Evolutionary conservation across 345 rosid species (phyloP), one percentile per base, ranked within the genome.

Genomic region (Linum usitatissimum): DNA sequence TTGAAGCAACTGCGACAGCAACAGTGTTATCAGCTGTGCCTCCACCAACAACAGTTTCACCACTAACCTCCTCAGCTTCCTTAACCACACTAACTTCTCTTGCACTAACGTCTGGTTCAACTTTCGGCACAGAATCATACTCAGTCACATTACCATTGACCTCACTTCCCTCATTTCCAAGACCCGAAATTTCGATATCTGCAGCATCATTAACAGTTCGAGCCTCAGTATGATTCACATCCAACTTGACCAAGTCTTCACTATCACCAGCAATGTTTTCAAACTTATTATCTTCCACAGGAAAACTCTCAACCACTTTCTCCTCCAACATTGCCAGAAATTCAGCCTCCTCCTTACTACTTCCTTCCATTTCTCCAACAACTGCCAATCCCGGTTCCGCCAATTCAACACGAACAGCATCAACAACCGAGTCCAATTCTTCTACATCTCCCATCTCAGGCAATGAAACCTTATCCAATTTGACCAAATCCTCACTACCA

Each of bases 281-380:
- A 74, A 83, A 79, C 56, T 74, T 80, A 77, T 81, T 82, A 62
- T 76, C 28, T 23, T 23, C 80, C 72, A 81, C 53, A 28, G 70
- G 64, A 18, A 57, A 70, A 54, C 48, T 51, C 61, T 28, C 69
- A 62, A 70, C 64, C 62, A 63, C 71, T 5, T 67, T 60, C 64
- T 59, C 64, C 34, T 65, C 82, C 65, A 45, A 9, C 38, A 65
- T 59, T 61, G 63, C 83, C 53, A 34, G 57, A 68, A 30, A 55
- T 14, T 70, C 81, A 54, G 65, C 28, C 30, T 34, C 38, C 38
- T 34, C 38, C 38, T 70, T 64, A 75, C 73, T 68, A 66, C 31
- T 38, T 28, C 70, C 79, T 34, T 61, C 81, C 53, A 60, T 55
- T 70, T 67, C 80, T 21, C 75, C 81, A 53, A 66, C 71, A 20